phyloP scores from a whole-genome alignment of 495 filamentous ascomycete species.

The Achaetomiella virescens region DNA sequence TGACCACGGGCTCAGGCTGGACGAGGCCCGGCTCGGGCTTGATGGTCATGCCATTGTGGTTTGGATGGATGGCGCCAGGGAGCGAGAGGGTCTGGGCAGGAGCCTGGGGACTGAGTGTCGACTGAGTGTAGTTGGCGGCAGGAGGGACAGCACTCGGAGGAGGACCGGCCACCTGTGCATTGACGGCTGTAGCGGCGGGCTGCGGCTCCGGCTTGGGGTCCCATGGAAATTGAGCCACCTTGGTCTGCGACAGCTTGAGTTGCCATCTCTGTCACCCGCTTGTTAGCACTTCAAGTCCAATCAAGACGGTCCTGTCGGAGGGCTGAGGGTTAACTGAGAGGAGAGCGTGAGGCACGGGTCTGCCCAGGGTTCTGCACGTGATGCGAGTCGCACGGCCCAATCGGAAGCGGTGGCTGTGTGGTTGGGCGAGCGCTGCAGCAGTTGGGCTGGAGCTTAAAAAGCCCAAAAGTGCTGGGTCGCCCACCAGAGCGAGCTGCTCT shows the following conservation, averaged over 20 bases:
- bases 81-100: conserved; percentile 37
- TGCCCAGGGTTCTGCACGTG: conserved; percentile 24
- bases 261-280: conserved; percentile 74
- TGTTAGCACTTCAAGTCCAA: conserved; percentile 3
- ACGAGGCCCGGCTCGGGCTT: conserved; percentile 69
- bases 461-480: conserved; percentile 51
- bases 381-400: conserved; percentile 19
- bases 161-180: conserved; percentile 34
- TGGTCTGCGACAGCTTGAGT: conserved; percentile 71
- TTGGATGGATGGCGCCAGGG: conserved; percentile 27
- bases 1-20: conserved; percentile 34
- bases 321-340: not conserved
- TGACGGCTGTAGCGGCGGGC: conserved; percentile 32
- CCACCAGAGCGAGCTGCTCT: conserved; percentile 40
- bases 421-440: conserved; percentile 15
- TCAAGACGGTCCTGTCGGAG: not conserved
- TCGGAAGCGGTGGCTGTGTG: conserved; percentile 20
- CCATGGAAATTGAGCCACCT: conserved; percentile 90
- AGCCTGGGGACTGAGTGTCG: conserved; percentile 31
- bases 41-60: conserved; percentile 48
- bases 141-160: conserved; percentile 24
- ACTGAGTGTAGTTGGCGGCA: conserved; percentile 31
- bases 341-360: not conserved
- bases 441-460: conserved; percentile 36
- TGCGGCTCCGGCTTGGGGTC: conserved; percentile 63